Conservation (phyloP, 2,329 filamentous ascomycete species). For the Diaporthe eres region DNA sequence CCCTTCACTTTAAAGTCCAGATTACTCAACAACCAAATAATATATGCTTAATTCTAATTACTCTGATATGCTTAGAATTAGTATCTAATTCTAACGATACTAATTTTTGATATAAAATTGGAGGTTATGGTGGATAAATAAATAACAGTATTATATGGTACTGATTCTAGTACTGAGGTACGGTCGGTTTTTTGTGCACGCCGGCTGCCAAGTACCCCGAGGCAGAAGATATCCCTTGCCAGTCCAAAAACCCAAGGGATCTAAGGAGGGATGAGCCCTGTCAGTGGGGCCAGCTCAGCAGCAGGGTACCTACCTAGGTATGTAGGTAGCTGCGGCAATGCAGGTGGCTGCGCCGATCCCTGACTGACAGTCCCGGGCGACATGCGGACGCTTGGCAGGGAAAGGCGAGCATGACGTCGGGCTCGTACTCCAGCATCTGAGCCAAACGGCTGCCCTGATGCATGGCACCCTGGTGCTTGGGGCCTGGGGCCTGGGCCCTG, state of each 20-base stretch:
- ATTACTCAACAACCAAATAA: no score
- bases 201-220: not conserved
- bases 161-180: no score
- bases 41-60: no score
- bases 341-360: slow-evolving; percentile 6
- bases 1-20: no score
- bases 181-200: no score
- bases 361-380: not conserved
- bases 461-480: not conserved
- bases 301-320: not conserved
- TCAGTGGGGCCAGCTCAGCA: slow-evolving; percentile 17
- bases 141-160: no score
- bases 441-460: no score
- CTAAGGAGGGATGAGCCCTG: slow-evolving; percentile 18
- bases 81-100: no score
- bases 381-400: not conserved
- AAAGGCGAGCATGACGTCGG: slow-evolving; percentile 21
- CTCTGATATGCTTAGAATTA: no score
- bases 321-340: not conserved
- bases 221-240: not conserved
- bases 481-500: not conserved
- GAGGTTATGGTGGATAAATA: no score
- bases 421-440: not conserved
- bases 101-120: no score
- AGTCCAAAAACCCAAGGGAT: not conserved